Percentiles rank a stretch among this genome's conserved stretches.
Conservation (phyloP, 352 stramenopile genomes). For the Phytopythium chamaehyphon region DNA sequence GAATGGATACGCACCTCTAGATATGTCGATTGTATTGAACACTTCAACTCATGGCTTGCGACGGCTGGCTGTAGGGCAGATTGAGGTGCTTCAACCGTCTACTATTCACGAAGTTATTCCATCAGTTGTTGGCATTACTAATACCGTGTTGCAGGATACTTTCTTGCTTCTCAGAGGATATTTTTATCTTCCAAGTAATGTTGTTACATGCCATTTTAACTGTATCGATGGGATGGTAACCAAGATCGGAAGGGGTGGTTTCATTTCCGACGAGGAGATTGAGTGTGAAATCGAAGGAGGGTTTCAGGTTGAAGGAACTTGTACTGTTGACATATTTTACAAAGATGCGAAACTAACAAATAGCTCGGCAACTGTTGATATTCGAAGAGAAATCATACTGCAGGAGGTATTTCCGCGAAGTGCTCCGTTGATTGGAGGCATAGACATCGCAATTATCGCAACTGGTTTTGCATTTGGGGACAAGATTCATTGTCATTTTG, state of each 20-base stretch:
- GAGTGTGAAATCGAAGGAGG: constrained; percentile 18
- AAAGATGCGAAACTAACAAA: constrained; percentile 21
- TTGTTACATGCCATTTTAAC: constrained; percentile 17
- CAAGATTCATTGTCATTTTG: too few species aligned
- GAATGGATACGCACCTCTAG: constrained; percentile 16
- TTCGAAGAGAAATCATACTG: too few species aligned
- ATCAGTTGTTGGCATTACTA: constrained; percentile 5
- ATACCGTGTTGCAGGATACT: not conserved
- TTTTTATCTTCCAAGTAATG: constrained; percentile 21
- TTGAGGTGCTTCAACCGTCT: constrained; percentile 22
- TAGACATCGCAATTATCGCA: too few species aligned
- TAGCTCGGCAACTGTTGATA: constrained; percentile 5
- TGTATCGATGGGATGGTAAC: constrained; percentile 8
- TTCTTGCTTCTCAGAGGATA: constrained; percentile 23
- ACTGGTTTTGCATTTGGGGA: too few species aligned
- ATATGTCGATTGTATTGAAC: constrained; percentile 16
- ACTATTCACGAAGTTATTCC: constrained; percentile 16
- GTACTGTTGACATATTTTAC: constrained; percentile 20
- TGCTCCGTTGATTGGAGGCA: too few species aligned
- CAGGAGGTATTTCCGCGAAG: too few species aligned
- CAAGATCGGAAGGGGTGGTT: constrained; percentile 6
- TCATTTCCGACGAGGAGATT: constrained; percentile 14
- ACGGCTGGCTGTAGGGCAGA: constrained; percentile 1
- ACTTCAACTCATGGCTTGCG: not conserved
- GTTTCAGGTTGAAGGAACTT: constrained; percentile 7